phyloP scores from a whole-genome alignment of 1,139 yeast species.

The Debaryomyces robertsiae region DNA sequence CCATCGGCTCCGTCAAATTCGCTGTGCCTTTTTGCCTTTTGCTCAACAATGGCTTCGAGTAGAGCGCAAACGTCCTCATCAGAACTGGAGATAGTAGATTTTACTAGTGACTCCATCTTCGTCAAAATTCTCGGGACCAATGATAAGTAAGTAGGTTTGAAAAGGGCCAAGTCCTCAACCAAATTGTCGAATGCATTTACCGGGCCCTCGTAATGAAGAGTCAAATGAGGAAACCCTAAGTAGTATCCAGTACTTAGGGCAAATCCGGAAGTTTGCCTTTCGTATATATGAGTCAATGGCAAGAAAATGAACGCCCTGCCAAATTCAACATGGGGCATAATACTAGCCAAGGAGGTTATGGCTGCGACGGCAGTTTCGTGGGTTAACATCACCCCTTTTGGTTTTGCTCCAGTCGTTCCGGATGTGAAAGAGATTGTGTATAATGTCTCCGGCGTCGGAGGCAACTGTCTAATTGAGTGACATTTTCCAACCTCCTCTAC shows the following conservation, averaged over 20 bases:
- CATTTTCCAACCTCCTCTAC: constrained; percentile 57
- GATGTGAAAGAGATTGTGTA: constrained; percentile 77
- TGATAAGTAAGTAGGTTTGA: constrained; percentile 39
- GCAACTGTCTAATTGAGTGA: constrained; percentile 45
- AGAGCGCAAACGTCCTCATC: constrained; percentile 35
- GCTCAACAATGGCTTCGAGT: constrained; percentile 31
- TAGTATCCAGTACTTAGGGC: constrained; percentile 32
- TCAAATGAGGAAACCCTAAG: constrained; percentile 43
- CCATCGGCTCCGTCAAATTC: constrained; percentile 32
- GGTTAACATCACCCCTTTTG: constrained; percentile 71
- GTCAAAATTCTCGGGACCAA: constrained; percentile 45
- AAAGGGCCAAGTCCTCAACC: constrained; percentile 38
- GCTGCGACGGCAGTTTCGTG: constrained; percentile 58
- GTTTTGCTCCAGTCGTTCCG: constrained; percentile 70
- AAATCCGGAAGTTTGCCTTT: constrained; percentile 36
- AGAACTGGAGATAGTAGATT: constrained; percentile 45
- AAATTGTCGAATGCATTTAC: constrained; percentile 17
- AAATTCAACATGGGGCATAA: constrained; percentile 14
- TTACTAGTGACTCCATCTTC: constrained; percentile 48
- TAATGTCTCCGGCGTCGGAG: constrained; percentile 56
- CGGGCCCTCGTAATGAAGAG: constrained; percentile 31
- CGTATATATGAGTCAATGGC: constrained; percentile 75
- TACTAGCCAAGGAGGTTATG: constrained; percentile 29
- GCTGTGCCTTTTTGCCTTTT: constrained; percentile 35
- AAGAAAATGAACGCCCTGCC: constrained; percentile 42